A percentile compares a stretch with the other conserved stretches of the same genome.
Evolutionary conservation across 306 rosid species (phyloP).

Genomic region (Trifolium pratense): DNA sequence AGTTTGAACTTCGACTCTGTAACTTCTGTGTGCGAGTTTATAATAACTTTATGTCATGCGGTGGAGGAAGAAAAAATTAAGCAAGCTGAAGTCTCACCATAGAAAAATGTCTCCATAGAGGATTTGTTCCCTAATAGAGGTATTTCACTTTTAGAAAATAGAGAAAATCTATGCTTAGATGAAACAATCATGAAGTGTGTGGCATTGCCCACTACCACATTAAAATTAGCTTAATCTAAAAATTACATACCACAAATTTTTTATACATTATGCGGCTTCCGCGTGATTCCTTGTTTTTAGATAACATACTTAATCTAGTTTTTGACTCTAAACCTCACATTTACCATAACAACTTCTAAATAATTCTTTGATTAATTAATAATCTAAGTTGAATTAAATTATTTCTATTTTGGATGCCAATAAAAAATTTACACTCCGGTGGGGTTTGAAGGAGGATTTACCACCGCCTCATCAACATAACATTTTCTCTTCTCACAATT

Average conservation of each 20-base stretch:
- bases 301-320: slow-evolving; percentile 18
- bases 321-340: slow-evolving; percentile 48
- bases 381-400: neutral
- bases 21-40: no score
- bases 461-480: slow-evolving; percentile 22
- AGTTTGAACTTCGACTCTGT: no score
- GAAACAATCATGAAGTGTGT: neutral
- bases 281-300: slow-evolving; percentile 7
- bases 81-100: no score
- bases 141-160: neutral
- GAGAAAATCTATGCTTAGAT: neutral
- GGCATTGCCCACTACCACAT: neutral
- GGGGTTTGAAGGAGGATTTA: slow-evolving; percentile 48
- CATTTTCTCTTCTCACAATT: slow-evolving; percentile 12
- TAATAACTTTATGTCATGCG: no score
- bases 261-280: slow-evolving; percentile 26
- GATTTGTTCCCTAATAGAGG: neutral
- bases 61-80: no score
- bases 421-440: slow-evolving; percentile 24
- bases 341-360: slow-evolving; percentile 18
- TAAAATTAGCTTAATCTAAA: slow-evolving; percentile 32
- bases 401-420: neutral
- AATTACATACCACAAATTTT: slow-evolving; percentile 5
- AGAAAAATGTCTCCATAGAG: no score
- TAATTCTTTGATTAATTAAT: slow-evolving; percentile 10